These are phyloP conservation scores for Annona cherimola DNA, from an alignment of 164 flowering plant genomes.

Conservation along the genomic window DNA sequence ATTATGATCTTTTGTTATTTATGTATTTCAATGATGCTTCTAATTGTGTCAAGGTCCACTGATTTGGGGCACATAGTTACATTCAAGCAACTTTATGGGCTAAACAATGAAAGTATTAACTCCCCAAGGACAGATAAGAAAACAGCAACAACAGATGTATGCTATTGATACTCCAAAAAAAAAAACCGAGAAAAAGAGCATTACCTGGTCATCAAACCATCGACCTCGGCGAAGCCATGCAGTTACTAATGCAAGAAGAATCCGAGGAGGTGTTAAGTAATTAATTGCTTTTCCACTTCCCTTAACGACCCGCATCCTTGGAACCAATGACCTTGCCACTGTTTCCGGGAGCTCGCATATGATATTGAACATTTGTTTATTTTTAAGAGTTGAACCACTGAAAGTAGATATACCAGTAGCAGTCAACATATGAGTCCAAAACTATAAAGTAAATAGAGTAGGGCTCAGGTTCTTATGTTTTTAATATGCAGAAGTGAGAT, in stretches of 20 bases:
- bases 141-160: neutral
- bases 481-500: neutral
- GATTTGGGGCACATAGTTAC: neutral
- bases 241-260: slow-evolving; percentile 85
- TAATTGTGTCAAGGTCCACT: neutral
- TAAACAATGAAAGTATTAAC: neutral
- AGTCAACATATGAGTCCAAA: neutral
- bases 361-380: slow-evolving; percentile 93
- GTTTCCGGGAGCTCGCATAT: slow-evolving; percentile 98
- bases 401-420: slow-evolving; percentile 4
- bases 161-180: neutral
- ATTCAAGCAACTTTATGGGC: neutral
- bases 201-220: slow-evolving; percentile 96
- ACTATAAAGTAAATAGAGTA: neutral
- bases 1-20: no score
- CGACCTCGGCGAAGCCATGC: slow-evolving; percentile 94
- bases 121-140: neutral
- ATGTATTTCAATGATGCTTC: no score
- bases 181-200: neutral
- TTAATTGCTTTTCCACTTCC: slow-evolving; percentile 88
- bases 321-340: slow-evolving; percentile 92
- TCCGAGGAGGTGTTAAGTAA: slow-evolving; percentile 93
- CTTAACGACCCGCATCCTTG: slow-evolving; percentile 84
- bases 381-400: slow-evolving; percentile 80
- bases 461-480: neutral